Conservation (phyloP, 495 filamentous ascomycete genomes). For the Daldinia grandis region DNA sequence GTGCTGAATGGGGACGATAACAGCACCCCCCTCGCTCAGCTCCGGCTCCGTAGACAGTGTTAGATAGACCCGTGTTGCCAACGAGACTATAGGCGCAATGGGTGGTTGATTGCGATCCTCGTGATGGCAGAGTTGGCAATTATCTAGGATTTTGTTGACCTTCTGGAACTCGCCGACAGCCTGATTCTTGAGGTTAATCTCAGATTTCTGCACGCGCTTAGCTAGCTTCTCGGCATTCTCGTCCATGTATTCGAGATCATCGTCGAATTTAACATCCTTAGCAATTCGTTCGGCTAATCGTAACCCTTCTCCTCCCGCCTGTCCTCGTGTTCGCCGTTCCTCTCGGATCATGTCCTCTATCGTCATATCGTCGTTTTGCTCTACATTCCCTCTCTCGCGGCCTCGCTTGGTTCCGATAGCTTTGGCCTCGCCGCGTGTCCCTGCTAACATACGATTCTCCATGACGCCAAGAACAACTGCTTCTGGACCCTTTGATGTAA, state of each 20-base stretch:
- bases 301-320: slow-evolving; percentile 80
- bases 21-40: slow-evolving; percentile 79
- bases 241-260: slow-evolving; percentile 96
- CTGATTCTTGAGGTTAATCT: slow-evolving; percentile 86
- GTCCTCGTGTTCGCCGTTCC: slow-evolving; percentile 82
- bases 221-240: slow-evolving; percentile 93
- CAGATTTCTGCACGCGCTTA: slow-evolving; percentile 86
- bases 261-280: slow-evolving; percentile 90
- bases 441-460: slow-evolving; percentile 87
- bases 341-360: slow-evolving; percentile 96
- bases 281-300: slow-evolving; percentile 89
- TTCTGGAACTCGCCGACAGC: slow-evolving; percentile 90
- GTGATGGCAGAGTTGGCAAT: slow-evolving; percentile 90
- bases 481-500: slow-evolving; percentile 56
- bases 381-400: slow-evolving; percentile 77
- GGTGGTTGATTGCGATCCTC: slow-evolving; percentile 86
- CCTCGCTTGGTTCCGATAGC: slow-evolving; percentile 78
- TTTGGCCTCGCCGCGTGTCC: slow-evolving; percentile 79
- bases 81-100: slow-evolving; percentile 86
- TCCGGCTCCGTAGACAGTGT: slow-evolving; percentile 93
- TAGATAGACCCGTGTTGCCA: slow-evolving; percentile 86
- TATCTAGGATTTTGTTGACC: slow-evolving; percentile 87
- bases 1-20: slow-evolving; percentile 91
- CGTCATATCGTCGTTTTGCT: slow-evolving; percentile 94
- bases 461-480: slow-evolving; percentile 85